Base-by-base conservation (phyloP, 495 filamentous ascomycete genomes). In the Chaetomidium leptoderma region DNA sequence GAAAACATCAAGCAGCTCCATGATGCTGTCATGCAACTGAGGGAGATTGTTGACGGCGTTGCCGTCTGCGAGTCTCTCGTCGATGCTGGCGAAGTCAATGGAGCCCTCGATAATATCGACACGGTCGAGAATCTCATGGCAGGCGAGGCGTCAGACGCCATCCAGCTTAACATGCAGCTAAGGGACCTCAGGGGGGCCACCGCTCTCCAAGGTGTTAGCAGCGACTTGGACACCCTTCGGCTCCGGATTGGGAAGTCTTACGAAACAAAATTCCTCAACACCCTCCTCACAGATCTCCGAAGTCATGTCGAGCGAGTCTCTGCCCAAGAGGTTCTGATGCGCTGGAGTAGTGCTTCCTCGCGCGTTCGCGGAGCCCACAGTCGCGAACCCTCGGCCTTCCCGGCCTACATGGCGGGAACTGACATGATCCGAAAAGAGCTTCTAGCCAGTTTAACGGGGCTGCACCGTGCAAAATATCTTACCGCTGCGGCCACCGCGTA, bases 1-100 rank as follows among this genome's bases (percentile, higher is more conserved):
- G 90, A 96, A 57, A 99, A 97, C 65, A 73, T 99, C 14, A 80
- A 85, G 45, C 88, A 89, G 67, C 73, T 99, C 13, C 85, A 87
- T 19, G 82, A 90, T 61, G 86, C 93, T 1, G 88, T 93, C 11
- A 81, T 83, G 58, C 93, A 99, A 66, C 79, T 97, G 36, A 83
- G 84, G 54, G 78, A 84, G 47, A 85, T 97, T 43, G 83, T 95
- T 0, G 82, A 90, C 24, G 85, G 83, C 0, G 83, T 95, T 2
- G 79, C 83, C 16, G 77, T 80, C 23, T 96, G 90, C 61, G 92
- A 96, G 60, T 82, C 83, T 44, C 64, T 93, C 26, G 86, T 96
- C 16, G 90, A 97, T 52, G 79, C 79, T 7, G 91, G 90, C 23
- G 78, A 92, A 19, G 79, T 95, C 21, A 87, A 96, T 55, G 79